These are phyloP conservation scores for Chara braunii DNA, from an alignment of 139 green algal genomes.

Conservation along the genomic window DNA sequence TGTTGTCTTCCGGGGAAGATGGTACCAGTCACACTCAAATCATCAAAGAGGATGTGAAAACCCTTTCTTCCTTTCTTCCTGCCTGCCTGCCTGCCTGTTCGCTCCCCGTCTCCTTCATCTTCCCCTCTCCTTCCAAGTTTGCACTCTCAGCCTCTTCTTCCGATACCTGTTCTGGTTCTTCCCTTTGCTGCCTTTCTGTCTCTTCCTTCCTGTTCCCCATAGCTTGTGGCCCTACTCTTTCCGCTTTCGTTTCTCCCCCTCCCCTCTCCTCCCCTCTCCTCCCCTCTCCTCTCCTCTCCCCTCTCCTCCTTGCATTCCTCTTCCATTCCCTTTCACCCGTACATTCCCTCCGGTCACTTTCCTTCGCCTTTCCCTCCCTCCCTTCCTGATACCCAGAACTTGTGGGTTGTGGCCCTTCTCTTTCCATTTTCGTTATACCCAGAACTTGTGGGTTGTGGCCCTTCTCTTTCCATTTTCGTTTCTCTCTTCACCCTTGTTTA, in stretches of 20 bases:
- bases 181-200: background rate
- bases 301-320: background rate
- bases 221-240: slow-evolving; percentile 4
- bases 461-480: slow-evolving; percentile 4
- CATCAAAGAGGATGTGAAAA: no score
- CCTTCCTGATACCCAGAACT: slow-evolving; percentile 1
- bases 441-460: background rate
- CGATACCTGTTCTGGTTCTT: background rate
- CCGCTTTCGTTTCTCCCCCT: slow-evolving; percentile 1
- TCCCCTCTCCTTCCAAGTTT: background rate
- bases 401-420: background rate
- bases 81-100: background rate
- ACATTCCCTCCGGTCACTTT: slow-evolving; percentile 1
- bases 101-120: background rate
- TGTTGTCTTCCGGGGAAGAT: no score
- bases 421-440: background rate
- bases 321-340: background rate
- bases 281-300: background rate
- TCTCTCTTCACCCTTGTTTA: slow-evolving; percentile 1
- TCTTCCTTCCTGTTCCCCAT: background rate
- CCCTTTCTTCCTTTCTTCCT: background rate
- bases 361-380: background rate
- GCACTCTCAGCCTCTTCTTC: slow-evolving; percentile 1
- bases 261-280: background rate
- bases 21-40: no score